Evolutionary conservation across 257 asterid genomes (phyloP), one percentile per base, ranked within the genome.

Genomic region (Anisodus tanguticus): DNA sequence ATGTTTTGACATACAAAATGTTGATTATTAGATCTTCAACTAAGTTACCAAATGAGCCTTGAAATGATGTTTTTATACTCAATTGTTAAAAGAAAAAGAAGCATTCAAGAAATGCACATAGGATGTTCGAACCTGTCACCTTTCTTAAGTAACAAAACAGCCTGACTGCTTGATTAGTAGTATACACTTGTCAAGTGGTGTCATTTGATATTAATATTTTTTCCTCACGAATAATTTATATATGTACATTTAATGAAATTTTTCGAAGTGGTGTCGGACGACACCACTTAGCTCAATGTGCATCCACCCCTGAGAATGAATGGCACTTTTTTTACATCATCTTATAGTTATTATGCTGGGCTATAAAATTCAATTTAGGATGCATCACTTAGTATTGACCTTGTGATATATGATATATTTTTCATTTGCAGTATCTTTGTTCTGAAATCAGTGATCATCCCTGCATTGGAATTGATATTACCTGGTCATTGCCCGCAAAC

Each of bases 381-480:
- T 54, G 81, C 81, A 51, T 45, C 51, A 51, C 22, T 0, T 51
- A 22, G 63, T 76, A n/a, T 76, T 76, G 26, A 13, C 22, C 63
- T 22, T 76, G 62, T 13, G 63, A 76, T 76, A 22, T 22, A 12
- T 76, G 45, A 76, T 51, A 11, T 76, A 26, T 53, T 82, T 72
- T 82, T 35, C 51, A 3, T 43, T 63, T 89, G 97, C 98, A 97
- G 99, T 90, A 93, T 97, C 85, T 85, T 90, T 89, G 90, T 91
- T 84, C 91, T 97, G 85, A 89, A 93, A 85, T 92, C 95, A 4
- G 91, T 91, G 54, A 90, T 93, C 86, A 79, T 88, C 86, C 99
- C 99, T 22, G 85, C 90, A n/a, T 89, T 97, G 85, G 90, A 84
- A 87, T 93, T 93, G 98, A 87, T 97, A 88, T 87, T 97, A 88